A percentile compares a stretch with the other conserved stretches of the same genome.
These are phyloP conservation scores for Auricularia heimuer DNA, from an alignment of 768 basidiomycete species.

Conservation along the genomic window DNA sequence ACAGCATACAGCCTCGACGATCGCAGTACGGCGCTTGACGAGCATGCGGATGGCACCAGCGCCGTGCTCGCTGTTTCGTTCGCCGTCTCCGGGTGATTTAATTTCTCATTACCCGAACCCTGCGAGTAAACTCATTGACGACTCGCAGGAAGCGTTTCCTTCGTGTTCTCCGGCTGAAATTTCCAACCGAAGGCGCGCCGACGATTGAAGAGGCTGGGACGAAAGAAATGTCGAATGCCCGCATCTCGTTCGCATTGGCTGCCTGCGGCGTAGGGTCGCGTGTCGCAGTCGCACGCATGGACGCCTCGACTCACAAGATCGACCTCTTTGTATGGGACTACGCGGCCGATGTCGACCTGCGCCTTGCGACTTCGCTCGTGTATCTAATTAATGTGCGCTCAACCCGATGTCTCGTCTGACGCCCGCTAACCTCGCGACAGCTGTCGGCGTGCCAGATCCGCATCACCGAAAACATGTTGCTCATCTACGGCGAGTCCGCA, in stretches of 20 bases:
- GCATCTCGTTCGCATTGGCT: not conserved
- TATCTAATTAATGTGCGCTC: not conserved
- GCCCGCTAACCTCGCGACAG: not conserved
- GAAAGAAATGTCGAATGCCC: not conserved
- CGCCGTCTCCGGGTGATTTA: not conserved
- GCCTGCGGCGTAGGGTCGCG: not conserved
- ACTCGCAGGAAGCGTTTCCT: not conserved
- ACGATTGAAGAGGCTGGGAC: not conserved
- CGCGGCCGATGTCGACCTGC: not conserved
- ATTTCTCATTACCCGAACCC: too few species aligned
- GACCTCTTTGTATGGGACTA: not conserved
- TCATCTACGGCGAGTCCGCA: not conserved
- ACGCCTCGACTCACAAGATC: not conserved
- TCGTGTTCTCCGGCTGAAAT: not conserved
- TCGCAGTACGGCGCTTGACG: not conserved
- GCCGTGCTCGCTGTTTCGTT: not conserved
- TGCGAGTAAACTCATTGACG: too few species aligned
- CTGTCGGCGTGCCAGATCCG: not conserved
- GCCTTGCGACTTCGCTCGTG: not conserved
- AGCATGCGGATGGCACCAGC: not conserved
- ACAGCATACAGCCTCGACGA: not conserved
- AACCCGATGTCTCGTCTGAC: not conserved
- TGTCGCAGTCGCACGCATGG: not conserved
- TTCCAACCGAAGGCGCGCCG: not conserved
- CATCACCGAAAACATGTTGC: not conserved